These are phyloP conservation scores for Aureobasidium leucospermi DNA, from an alignment of 2,329 filamentous ascomycete genomes.

Conservation along the genomic window DNA sequence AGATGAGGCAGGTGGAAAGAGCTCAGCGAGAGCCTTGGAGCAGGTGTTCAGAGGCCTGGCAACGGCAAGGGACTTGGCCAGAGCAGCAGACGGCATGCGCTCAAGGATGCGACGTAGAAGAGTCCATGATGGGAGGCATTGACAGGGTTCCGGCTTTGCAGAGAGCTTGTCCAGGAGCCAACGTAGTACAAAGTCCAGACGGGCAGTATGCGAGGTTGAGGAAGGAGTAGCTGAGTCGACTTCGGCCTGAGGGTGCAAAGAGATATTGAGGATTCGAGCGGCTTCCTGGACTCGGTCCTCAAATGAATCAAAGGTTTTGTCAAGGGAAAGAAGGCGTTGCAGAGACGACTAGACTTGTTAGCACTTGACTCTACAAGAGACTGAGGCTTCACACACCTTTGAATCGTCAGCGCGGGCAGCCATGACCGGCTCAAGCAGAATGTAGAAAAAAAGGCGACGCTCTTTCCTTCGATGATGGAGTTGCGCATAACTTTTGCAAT, in stretches of 20 bases:
- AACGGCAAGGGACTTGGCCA: constrained; percentile 5
- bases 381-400: not conserved
- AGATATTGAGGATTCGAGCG: constrained; percentile 31
- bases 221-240: not conserved
- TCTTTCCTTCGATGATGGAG: constrained; percentile 1
- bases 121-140: constrained; percentile 45
- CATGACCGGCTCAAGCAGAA: constrained; percentile 7
- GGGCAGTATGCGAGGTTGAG: constrained; percentile 20
- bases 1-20: not conserved
- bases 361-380: not conserved
- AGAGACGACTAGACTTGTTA: constrained; percentile 19
- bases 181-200: constrained; percentile 59
- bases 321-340: constrained; percentile 33
- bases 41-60: constrained; percentile 5
- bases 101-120: constrained; percentile 38
- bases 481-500: not conserved
- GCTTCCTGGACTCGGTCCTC: constrained; percentile 35
- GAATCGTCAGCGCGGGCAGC: not conserved
- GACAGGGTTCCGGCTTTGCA: constrained; percentile 34
- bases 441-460: not conserved
- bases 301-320: constrained; percentile 30
- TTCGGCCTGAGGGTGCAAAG: constrained; percentile 2
- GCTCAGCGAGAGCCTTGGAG: constrained; percentile 9
- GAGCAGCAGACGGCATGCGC: constrained; percentile 8
- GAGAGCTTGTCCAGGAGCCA: constrained; percentile 59